These are phyloP conservation scores for Penicillium canescens DNA, from an alignment of 495 filamentous ascomycete species.

Conservation along the genomic window DNA sequence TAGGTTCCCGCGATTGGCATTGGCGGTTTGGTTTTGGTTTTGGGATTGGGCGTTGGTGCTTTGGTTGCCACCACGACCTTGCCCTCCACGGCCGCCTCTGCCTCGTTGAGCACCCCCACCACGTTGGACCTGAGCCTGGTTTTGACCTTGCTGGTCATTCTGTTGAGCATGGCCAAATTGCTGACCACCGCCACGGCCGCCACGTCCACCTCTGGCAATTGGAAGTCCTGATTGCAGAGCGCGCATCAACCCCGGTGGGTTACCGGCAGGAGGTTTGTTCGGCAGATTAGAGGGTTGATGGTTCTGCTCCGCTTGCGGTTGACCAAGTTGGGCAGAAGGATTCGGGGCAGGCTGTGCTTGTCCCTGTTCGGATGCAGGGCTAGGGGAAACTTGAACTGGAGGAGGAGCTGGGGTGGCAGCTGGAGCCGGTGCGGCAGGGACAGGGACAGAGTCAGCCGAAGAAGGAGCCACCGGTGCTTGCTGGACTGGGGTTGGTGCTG, in stretches of 20 bases:
- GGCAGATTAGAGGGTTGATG: constrained; percentile 33
- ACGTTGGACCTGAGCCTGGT: constrained; percentile 24
- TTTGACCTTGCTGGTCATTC: constrained; percentile 23
- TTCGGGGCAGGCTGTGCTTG: constrained; percentile 12
- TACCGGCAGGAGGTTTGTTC: constrained; percentile 39
- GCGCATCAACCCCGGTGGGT: constrained; percentile 36
- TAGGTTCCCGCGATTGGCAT: constrained; percentile 38
- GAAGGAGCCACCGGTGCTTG: constrained; percentile 1
- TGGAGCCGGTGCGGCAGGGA: neutral
- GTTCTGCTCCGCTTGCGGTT: constrained; percentile 28
- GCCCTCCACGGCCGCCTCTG: constrained; percentile 41
- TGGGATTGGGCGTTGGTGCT: constrained; percentile 22
- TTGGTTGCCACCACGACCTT: constrained; percentile 50
- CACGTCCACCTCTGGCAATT: constrained; percentile 40
- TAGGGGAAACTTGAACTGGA: constrained; percentile 7
- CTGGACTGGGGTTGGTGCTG: constrained; percentile 9
- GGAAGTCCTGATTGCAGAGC: constrained; percentile 53
- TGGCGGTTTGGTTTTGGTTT: constrained; percentile 33
- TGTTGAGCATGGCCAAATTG: constrained; percentile 35
- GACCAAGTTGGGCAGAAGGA: constrained; percentile 36
- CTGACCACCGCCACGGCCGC: constrained; percentile 31
- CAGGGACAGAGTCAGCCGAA: neutral
- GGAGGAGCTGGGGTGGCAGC: neutral
- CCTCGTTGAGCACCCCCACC: constrained; percentile 48
- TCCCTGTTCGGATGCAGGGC: constrained; percentile 12